Evolutionary conservation across 805 yeast species (phyloP).

Genomic region (Myxozyma nipponensis): DNA sequence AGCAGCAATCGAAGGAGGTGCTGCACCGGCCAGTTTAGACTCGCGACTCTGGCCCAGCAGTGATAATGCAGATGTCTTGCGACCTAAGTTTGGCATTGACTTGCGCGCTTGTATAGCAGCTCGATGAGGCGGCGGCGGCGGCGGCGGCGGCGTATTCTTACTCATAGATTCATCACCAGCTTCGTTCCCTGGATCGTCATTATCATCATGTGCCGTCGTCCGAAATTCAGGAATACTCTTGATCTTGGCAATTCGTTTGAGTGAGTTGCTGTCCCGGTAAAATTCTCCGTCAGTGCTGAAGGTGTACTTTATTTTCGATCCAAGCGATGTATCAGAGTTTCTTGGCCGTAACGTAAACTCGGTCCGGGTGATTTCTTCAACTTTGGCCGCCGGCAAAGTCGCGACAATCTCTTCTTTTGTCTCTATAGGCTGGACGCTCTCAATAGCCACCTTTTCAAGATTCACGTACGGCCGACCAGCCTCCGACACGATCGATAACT

Average conservation of each 20-base stretch:
- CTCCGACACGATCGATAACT: background rate
- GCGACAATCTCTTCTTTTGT: background rate
- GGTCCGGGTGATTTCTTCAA: background rate
- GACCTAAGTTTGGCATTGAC: constrained; percentile 14
- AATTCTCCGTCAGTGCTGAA: constrained; percentile 14
- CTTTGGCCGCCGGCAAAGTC: background rate
- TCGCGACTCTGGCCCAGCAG: background rate
- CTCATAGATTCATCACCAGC: background rate
- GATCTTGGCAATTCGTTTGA: background rate
- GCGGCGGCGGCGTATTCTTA: no score
- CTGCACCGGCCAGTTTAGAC: background rate
- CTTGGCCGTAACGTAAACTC: background rate
- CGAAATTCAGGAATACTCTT: background rate
- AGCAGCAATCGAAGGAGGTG: background rate
- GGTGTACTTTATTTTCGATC: constrained; percentile 6
- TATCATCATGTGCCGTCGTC: background rate
- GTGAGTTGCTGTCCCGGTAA: background rate
- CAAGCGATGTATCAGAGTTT: background rate
- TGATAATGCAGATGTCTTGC: constrained; percentile 13
- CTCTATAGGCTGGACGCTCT: background rate
- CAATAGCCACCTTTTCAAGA: background rate
- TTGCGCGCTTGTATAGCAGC: background rate
- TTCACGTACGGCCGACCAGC: no score
- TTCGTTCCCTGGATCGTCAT: background rate
- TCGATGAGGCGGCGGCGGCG: background rate